phyloP scores from a whole-genome alignment of 2,329 filamentous ascomycete species.

The Basipetospora chlamydospora region DNA sequence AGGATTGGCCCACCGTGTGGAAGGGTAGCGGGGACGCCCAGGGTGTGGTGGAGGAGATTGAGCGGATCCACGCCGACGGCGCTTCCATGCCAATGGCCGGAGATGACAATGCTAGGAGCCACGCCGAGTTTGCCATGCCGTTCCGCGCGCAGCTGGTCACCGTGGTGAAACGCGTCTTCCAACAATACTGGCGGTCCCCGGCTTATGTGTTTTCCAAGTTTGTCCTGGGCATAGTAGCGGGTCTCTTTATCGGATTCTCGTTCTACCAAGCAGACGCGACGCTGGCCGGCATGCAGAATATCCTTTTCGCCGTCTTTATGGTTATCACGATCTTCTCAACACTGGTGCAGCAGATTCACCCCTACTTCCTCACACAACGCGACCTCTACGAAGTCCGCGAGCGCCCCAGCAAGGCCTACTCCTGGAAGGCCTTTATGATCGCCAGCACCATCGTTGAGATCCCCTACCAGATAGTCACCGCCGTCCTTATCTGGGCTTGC shows the following conservation, averaged over 20 bases:
- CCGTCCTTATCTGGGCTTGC: conserved; percentile 60
- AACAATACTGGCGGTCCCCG: conserved; percentile 85
- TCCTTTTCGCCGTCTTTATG: conserved; percentile 79
- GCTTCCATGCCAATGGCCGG: conserved; percentile 12
- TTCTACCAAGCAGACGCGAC: conserved; percentile 59
- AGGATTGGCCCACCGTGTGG: conserved; percentile 53
- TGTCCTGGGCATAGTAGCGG: conserved; percentile 46
- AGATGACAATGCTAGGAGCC: conserved; percentile 26
- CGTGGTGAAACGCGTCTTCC: conserved; percentile 62
- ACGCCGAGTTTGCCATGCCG: conserved; percentile 68
- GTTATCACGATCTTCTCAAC: conserved; percentile 69
- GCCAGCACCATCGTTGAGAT: conserved; percentile 74
- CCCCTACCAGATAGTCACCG: conserved; percentile 68
- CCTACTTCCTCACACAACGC: conserved; percentile 70
- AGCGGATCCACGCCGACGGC: conserved; percentile 37
- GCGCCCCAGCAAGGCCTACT: conserved; percentile 70
- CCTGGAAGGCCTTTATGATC: conserved; percentile 74
- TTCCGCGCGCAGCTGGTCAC: conserved; percentile 53
- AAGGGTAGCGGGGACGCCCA: conserved; percentile 40
- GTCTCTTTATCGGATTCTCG: conserved; percentile 73
- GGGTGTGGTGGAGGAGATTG: conserved; percentile 40
- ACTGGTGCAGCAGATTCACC: conserved; percentile 69
- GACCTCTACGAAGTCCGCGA: conserved; percentile 75
- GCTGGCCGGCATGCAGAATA: conserved; percentile 65
- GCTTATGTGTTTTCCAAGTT: conserved; percentile 79